These are phyloP conservation scores for Blastocystis sp. DNA, from an alignment of 352 stramenopile species.

Conservation along the genomic window DNA sequence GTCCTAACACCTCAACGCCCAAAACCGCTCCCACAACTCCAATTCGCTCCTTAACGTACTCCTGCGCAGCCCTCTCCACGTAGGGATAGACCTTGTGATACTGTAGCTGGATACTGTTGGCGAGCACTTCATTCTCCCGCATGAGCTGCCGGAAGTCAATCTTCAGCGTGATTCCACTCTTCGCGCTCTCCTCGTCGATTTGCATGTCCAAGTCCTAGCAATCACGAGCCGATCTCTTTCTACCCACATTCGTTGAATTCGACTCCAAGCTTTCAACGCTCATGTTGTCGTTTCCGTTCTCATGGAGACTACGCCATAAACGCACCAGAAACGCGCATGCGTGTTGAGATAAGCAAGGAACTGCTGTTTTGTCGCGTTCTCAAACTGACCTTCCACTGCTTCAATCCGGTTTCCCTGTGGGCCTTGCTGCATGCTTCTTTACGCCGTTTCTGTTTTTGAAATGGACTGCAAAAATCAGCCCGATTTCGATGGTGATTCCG, in stretches of 20 bases:
- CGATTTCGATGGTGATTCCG: background rate
- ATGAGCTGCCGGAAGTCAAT: constrained; percentile 53
- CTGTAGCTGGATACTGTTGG: constrained; percentile 29
- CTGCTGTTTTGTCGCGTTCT: constrained; percentile 55
- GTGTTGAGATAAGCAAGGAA: constrained; percentile 67
- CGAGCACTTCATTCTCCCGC: constrained; percentile 39
- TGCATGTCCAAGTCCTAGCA: constrained; percentile 58
- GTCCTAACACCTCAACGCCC: constrained; percentile 88
- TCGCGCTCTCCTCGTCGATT: constrained; percentile 22
- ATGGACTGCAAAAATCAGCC: background rate
- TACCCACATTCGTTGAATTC: constrained; percentile 27
- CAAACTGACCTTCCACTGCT: constrained; percentile 33
- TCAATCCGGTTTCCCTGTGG: background rate
- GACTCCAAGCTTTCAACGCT: background rate
- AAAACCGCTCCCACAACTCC: constrained; percentile 63
- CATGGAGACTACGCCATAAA: constrained; percentile 57
- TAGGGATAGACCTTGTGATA: constrained; percentile 73
- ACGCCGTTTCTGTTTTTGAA: too few species aligned
- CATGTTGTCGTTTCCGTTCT: constrained; percentile 3
- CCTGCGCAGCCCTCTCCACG: constrained; percentile 73
- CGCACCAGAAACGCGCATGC: background rate
- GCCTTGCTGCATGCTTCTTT: constrained; percentile 1
- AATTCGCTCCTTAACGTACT: constrained; percentile 75
- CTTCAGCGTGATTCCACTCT: constrained; percentile 21
- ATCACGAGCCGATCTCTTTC: too few species aligned